phyloP scores from a whole-genome alignment of 1,284 basidiomycete genomes.

The Ceratobasidium sp. region DNA sequence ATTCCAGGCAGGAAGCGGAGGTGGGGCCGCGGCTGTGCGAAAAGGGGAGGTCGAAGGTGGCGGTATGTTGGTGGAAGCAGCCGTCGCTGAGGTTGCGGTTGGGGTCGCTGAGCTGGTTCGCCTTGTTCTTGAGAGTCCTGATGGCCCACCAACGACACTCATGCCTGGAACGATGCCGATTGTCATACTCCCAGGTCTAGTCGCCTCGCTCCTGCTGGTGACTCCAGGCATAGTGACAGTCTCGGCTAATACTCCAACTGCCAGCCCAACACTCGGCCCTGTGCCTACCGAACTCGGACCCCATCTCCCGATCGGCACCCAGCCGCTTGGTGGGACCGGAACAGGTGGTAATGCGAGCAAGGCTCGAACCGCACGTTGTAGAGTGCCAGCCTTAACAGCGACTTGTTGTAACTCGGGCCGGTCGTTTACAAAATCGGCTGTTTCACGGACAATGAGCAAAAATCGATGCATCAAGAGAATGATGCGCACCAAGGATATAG shows the following conservation, averaged over 20 bases:
- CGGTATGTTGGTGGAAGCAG: neutral
- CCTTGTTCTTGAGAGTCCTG: neutral
- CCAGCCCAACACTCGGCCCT: neutral
- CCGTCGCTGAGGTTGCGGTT: neutral
- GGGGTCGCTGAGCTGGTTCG: neutral
- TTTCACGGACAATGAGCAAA: neutral
- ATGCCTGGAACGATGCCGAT: neutral
- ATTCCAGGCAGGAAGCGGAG: slow-evolving; percentile 9
- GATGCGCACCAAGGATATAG: slow-evolving; percentile 23
- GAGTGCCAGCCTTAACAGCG: slow-evolving; percentile 14
- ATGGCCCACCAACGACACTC: neutral
- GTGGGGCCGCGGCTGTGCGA: neutral
- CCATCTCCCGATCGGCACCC: slow-evolving; percentile 22
- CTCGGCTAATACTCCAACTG: too few relatives aligned
- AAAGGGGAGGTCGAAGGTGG: neutral
- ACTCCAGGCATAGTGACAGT: neutral
- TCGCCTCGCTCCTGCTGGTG: too few relatives aligned
- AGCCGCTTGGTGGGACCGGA: slow-evolving; percentile 9
- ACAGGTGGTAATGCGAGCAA: slow-evolving; percentile 15
- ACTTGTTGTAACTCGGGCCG: slow-evolving; percentile 7
- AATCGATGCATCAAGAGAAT: neutral
- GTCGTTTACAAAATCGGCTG: slow-evolving; percentile 35
- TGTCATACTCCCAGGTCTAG: neutral
- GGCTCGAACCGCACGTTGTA: slow-evolving; percentile 15
- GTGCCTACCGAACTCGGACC: neutral